A percentile compares a stretch with the other conserved stretches of the same genome.
Evolutionary conservation across 805 yeast species (phyloP).

Genomic region (Sugiyamaella valdiviana): DNA sequence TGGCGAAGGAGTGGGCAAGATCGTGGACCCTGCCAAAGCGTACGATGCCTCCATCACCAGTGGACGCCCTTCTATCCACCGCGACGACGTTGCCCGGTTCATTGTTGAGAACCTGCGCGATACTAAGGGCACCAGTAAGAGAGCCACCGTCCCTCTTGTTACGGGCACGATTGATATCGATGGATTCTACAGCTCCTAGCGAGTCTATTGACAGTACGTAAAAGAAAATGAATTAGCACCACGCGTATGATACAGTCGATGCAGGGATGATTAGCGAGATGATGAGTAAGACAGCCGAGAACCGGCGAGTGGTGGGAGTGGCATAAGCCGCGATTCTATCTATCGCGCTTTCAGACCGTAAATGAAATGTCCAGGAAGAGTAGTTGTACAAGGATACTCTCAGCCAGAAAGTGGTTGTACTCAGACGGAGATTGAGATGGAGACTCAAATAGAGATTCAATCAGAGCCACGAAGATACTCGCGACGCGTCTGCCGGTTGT

Average conservation of each 20-base stretch:
- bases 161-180: conserved; percentile 37
- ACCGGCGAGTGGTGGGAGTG: no score
- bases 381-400: no score
- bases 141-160: conserved; percentile 40
- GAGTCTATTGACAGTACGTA: background rate
- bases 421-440: no score
- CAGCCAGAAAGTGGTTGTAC: no score
- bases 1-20: conserved; percentile 40
- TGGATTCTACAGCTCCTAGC: conserved; percentile 9
- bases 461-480: conserved; percentile 1
- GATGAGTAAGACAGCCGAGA: no score
- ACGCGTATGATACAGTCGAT: no score
- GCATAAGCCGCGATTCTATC: no score
- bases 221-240: no score
- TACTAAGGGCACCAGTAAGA: conserved; percentile 31
- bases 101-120: conserved; percentile 35
- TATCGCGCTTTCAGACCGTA: no score
- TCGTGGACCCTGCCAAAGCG: conserved; percentile 31
- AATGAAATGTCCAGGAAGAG: no score
- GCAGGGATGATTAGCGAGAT: no score
- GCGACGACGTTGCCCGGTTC: conserved; percentile 53
- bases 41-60: conserved; percentile 23
- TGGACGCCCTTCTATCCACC: no score
- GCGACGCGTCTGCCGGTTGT: conserved; percentile 13
- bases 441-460: background rate